These are phyloP conservation scores for Arctium minus DNA, from an alignment of 129 eudicot genomes.

Conservation along the genomic window DNA sequence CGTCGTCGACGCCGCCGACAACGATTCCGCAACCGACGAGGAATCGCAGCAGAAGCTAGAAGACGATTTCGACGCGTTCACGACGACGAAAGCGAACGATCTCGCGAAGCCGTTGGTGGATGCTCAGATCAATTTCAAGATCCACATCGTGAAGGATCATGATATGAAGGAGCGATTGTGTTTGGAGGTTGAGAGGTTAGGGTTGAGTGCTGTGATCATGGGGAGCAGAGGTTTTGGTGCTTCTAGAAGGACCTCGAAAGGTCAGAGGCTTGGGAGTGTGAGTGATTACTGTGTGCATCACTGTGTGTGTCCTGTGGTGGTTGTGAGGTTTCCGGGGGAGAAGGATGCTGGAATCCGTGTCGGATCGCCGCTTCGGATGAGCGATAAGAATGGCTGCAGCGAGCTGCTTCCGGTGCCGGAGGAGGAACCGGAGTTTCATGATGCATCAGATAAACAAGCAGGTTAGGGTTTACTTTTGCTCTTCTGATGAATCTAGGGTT, in stretches of 20 bases:
- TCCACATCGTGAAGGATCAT: slow-evolving; percentile 75
- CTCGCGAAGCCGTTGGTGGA: slow-evolving; percentile 61
- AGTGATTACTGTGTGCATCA: slow-evolving; percentile 83
- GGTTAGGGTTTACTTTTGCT: slow-evolving; percentile 28
- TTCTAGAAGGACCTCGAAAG: slow-evolving; percentile 39
- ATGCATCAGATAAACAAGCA: slow-evolving; percentile 47
- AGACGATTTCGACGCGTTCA: slow-evolving; percentile 54
- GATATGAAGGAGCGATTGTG: slow-evolving; percentile 76
- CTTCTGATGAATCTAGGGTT: neutral
- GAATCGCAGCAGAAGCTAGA: slow-evolving; percentile 59
- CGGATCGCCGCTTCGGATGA: slow-evolving; percentile 28
- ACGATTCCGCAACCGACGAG: slow-evolving; percentile 24
- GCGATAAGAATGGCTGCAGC: slow-evolving; percentile 18
- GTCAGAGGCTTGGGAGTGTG: slow-evolving; percentile 68
- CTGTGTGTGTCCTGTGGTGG: slow-evolving; percentile 84
- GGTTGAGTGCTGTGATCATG: slow-evolving; percentile 75
- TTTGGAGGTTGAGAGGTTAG: slow-evolving; percentile 70
- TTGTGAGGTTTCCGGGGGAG: slow-evolving; percentile 68
- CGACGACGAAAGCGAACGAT: slow-evolving; percentile 49
- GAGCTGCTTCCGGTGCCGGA: slow-evolving; percentile 58
- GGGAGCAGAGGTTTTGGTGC: slow-evolving; percentile 82
- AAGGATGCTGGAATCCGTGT: slow-evolving; percentile 23
- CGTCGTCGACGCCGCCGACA: slow-evolving; percentile 14
- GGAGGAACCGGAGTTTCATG: slow-evolving; percentile 56
- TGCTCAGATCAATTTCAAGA: slow-evolving; percentile 52